Percentiles rank a stretch among this genome's conserved stretches.
These are phyloP conservation scores for Botrytis tulipae DNA, from an alignment of 2,329 filamentous ascomycete genomes.

Conservation along the genomic window DNA sequence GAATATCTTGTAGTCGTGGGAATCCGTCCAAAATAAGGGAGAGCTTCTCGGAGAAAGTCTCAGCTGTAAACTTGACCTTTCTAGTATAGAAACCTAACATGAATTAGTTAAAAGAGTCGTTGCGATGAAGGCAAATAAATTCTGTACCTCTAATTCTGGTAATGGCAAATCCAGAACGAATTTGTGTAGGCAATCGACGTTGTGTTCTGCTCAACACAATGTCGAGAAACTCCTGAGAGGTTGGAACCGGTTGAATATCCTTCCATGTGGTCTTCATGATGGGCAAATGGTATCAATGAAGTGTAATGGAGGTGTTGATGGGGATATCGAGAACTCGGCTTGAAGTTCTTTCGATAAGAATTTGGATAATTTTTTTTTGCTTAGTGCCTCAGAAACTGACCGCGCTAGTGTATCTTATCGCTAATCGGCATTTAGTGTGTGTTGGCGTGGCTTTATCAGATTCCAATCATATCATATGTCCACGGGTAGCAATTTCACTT, in stretches of 20 bases:
- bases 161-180: slow-evolving; percentile 94
- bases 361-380: slow-evolving; percentile 22
- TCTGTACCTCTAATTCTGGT: slow-evolving; percentile 71
- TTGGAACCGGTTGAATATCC: slow-evolving; percentile 84
- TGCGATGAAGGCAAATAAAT: slow-evolving; percentile 16
- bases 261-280: slow-evolving; percentile 66
- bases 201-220: slow-evolving; percentile 94
- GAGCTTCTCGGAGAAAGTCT: slow-evolving; percentile 95
- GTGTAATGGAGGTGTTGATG: slow-evolving; percentile 3
- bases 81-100: slow-evolving; percentile 83
- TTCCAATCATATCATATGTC: neutral
- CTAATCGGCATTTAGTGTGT: slow-evolving; percentile 7
- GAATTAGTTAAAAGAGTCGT: slow-evolving; percentile 19
- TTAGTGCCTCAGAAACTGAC: slow-evolving; percentile 17
- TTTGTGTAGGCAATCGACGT: slow-evolving; percentile 89
- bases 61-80: slow-evolving; percentile 97
- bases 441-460: neutral
- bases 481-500: neutral
- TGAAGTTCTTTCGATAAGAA: slow-evolving; percentile 23
- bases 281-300: slow-evolving; percentile 29
- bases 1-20: slow-evolving; percentile 87
- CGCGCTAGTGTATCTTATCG: slow-evolving; percentile 21
- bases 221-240: slow-evolving; percentile 93
- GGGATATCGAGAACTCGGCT: slow-evolving; percentile 17
- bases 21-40: slow-evolving; percentile 88